Evolutionary conservation across 306 rosid species (phyloP), one percentile per base, ranked within the genome.

Genomic region (Begonia peltatifolia): DNA sequence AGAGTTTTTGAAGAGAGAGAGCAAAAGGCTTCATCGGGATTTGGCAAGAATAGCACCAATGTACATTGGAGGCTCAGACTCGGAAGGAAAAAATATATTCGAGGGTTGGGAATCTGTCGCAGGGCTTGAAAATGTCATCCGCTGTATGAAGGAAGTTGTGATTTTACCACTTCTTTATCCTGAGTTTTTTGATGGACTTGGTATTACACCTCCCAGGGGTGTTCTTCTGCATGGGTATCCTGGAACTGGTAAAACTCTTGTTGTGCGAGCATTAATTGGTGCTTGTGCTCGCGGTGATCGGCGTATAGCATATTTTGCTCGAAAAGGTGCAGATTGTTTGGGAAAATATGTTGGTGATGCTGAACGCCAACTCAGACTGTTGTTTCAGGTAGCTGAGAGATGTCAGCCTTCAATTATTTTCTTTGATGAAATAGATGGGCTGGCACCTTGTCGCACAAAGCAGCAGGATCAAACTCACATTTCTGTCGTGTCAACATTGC

Each of bases 91-190:
- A 51, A 75, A 75, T 50, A 51, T 72, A 20, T 83, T 83, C 80
- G 82, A 83, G 80, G 95, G 97, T 55, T 90, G 97, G 97, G 97
- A 90, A 71, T 85, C 97, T 51, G 94, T 90, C 72, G 97, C 97
- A n/a, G 97, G 97, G 71, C 97, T 90, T 63, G 75, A 83, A 71
- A 81, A 84, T 67, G 97, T 90, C 75, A 90, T 90, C 71, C 72
- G 55, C 47, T 90, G 97, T 73, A 80, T 90, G 97, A 90, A 90
- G 63, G 97, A 90, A 83, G 94, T 90, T 69, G 97, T 85, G 58
- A 82, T 86, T 59, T 71, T 90, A 63, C 97, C 97, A 56, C 81
- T 90, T 44, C 62, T 90, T 15, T 90, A 90, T 70, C 97, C 97
- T 2, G 94, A 90, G 74, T 69, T 90, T 71, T 90, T 90, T 53